Evolutionary conservation across 352 stramenopile genomes (phyloP).

Genomic region (Phytopythium ostracodes): DNA sequence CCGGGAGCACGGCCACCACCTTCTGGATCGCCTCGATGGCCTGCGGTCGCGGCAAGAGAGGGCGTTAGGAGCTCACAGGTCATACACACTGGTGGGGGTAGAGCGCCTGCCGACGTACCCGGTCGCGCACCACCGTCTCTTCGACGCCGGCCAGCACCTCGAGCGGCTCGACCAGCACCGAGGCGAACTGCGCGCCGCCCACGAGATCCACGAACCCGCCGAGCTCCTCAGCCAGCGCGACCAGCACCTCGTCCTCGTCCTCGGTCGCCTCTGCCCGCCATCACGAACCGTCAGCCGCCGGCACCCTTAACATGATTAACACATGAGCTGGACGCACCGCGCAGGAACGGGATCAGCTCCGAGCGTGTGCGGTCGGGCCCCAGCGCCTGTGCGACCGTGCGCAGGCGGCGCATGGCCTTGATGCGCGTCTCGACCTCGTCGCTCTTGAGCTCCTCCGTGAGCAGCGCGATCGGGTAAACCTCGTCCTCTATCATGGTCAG

Average conservation of each 20-base stretch:
- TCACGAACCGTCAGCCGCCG: slow-evolving; percentile 9
- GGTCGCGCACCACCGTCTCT: slow-evolving; percentile 93
- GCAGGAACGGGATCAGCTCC: slow-evolving; percentile 89
- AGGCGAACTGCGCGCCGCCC: slow-evolving; percentile 59
- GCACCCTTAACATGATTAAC: no score
- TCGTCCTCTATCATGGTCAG: slow-evolving; percentile 51
- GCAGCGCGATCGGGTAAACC: slow-evolving; percentile 87
- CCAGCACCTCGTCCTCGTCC: slow-evolving; percentile 92
- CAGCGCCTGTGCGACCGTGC: slow-evolving; percentile 89
- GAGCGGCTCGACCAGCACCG: slow-evolving; percentile 83
- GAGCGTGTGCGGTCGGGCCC: slow-evolving; percentile 74
- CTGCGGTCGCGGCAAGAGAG: slow-evolving; percentile 4
- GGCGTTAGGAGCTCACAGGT: not conserved
- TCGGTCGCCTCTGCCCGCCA: slow-evolving; percentile 68
- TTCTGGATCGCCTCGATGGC: slow-evolving; percentile 76
- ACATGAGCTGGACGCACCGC: slow-evolving; percentile 23
- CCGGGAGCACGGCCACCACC: slow-evolving; percentile 57
- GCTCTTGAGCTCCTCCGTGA: slow-evolving; percentile 90
- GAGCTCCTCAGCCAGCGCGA: slow-evolving; percentile 89
- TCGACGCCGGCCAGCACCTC: slow-evolving; percentile 90
- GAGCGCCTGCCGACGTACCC: slow-evolving; percentile 12
- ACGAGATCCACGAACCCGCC: slow-evolving; percentile 88
- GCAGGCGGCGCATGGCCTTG: slow-evolving; percentile 92
- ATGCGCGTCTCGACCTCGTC: slow-evolving; percentile 91
- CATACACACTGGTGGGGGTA: not conserved